Evolutionary conservation across 768 basidiomycete genomes (phyloP).

Genomic region (Termitomyces sp.): DNA sequence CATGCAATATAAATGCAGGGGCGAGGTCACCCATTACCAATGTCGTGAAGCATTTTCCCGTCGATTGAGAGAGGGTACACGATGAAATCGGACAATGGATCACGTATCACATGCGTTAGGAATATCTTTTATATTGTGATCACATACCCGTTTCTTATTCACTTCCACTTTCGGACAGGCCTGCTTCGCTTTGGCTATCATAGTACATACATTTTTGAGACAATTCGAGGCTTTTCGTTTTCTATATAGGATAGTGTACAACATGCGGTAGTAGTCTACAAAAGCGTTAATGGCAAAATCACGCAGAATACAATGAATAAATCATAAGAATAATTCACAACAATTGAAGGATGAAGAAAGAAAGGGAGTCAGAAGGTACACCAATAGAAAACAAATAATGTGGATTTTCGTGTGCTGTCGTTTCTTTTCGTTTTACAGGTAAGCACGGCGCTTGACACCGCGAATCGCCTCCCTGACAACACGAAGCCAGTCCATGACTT

Average conservation of each 20-base stretch:
- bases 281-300: constrained; percentile 12
- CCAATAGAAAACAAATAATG: background rate
- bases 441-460: constrained; percentile 46
- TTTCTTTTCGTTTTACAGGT: constrained; percentile 24
- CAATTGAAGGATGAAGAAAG: constrained; percentile 1
- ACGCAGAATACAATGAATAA: constrained; percentile 22
- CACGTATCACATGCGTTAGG: background rate
- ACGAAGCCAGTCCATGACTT: constrained; percentile 49
- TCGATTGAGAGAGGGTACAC: constrained; percentile 38
- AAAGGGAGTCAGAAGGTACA: constrained; percentile 1
- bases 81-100: constrained; percentile 4
- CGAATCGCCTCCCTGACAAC: constrained; percentile 60
- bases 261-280: constrained; percentile 14
- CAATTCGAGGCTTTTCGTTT: constrained; percentile 2
- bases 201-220: background rate
- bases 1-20: constrained; percentile 37
- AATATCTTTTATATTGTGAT: background rate
- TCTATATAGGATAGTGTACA: constrained; percentile 12
- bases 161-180: background rate
- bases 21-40: constrained; percentile 95
- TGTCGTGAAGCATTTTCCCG: constrained; percentile 82
- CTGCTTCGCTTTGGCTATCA: background rate
- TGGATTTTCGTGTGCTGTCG: background rate
- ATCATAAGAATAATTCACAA: constrained; percentile 16
- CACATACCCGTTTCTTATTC: background rate